These are phyloP conservation scores for Biscogniauxia sp. DNA, from an alignment of 2,329 filamentous ascomycete species.

Conservation along the genomic window DNA sequence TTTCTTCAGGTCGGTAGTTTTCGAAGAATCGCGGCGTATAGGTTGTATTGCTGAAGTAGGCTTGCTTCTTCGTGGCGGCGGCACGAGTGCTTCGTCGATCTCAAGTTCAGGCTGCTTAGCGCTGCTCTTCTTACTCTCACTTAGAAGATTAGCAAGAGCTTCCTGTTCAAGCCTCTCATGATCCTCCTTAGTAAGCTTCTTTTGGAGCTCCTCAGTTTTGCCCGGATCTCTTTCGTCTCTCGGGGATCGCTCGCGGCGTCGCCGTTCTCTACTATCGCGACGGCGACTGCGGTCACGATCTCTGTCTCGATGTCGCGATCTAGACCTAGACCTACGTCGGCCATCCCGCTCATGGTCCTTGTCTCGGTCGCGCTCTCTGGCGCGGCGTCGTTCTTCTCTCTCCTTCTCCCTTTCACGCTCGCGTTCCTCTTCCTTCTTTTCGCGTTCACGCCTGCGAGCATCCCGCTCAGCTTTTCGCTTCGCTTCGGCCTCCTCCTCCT, in stretches of 20 bases:
- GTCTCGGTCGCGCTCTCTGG: constrained; percentile 38
- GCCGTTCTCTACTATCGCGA: constrained; percentile 32
- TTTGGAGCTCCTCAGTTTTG: constrained; percentile 46
- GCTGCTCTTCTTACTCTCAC: constrained; percentile 54
- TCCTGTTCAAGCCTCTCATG: constrained; percentile 56
- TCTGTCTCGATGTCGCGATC: constrained; percentile 33
- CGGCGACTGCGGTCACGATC: constrained; percentile 35
- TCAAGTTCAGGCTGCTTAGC: constrained; percentile 54
- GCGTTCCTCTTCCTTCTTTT: constrained; percentile 35
- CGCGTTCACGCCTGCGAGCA: constrained; percentile 44
- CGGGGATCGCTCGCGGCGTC: constrained; percentile 32
- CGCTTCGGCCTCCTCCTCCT: constrained; percentile 48
- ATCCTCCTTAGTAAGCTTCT: constrained; percentile 57
- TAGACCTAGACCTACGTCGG: constrained; percentile 32
- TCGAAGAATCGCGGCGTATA: constrained; percentile 47
- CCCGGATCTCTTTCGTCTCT: constrained; percentile 37
- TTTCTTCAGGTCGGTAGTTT: constrained; percentile 42
- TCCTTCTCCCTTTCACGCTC: constrained; percentile 50
- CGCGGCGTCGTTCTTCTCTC: constrained; percentile 50
- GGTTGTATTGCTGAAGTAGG: constrained; percentile 60
- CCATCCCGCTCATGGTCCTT: constrained; percentile 28
- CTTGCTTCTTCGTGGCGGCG: constrained; percentile 50
- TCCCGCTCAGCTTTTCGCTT: constrained; percentile 51
- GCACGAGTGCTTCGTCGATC: constrained; percentile 53
- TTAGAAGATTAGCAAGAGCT: constrained; percentile 55